Evolutionary conservation across 108 stramenopile species (phyloP).

Genomic region (Cyclotella kingstonii): DNA sequence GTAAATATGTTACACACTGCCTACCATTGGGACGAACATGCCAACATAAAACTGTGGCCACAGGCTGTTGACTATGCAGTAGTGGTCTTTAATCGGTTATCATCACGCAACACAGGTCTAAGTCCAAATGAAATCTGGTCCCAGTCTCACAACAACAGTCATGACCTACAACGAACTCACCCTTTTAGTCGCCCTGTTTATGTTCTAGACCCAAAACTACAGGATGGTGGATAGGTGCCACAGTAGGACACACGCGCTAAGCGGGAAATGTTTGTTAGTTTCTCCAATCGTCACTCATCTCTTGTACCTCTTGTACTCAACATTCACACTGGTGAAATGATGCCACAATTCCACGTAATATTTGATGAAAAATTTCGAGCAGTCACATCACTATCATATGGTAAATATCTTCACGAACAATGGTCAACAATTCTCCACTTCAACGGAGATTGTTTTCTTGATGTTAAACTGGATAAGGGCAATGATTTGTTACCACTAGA

Average conservation of each 20-base stretch:
- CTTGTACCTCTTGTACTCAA: constrained; percentile 43
- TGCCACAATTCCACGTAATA: constrained; percentile 57
- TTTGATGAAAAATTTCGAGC: constrained; percentile 54
- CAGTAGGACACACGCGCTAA: constrained; percentile 48
- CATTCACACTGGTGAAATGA: constrained; percentile 30
- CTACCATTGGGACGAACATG: constrained; percentile 45
- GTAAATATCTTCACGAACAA: background rate
- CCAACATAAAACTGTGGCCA: constrained; percentile 36
- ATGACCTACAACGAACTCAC: constrained; percentile 15
- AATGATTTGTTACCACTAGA: background rate
- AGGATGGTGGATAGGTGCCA: constrained; percentile 40
- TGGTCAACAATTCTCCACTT: background rate
- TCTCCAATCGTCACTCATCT: constrained; percentile 33
- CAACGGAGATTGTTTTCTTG: background rate
- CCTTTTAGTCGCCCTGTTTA: constrained; percentile 46
- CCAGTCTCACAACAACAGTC: background rate
- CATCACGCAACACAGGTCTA: constrained; percentile 14
- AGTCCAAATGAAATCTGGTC: constrained; percentile 36
- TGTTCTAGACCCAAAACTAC: constrained; percentile 41
- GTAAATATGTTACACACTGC: constrained; percentile 41
- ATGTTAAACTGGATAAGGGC: background rate
- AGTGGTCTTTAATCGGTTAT: constrained; percentile 39
- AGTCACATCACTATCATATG: background rate
- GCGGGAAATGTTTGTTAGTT: too few relatives aligned
- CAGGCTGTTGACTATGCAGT: constrained; percentile 38